Percentiles rank a stretch among this genome's conserved stretches.
phyloP scores from a whole-genome alignment of 192 early-diverging fungal genomes.

The Pilaira anomala region DNA sequence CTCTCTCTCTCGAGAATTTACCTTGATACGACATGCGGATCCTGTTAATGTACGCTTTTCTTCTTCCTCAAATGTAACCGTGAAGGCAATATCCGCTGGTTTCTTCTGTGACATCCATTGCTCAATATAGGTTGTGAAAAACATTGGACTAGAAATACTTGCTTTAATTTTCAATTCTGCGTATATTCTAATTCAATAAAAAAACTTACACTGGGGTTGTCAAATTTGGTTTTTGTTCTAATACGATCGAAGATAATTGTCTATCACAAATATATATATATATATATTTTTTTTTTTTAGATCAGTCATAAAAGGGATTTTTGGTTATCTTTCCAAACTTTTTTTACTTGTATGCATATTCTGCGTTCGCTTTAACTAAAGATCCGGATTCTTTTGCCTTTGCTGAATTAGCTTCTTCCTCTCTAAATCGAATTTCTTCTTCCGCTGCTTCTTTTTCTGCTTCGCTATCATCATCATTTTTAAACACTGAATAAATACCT shows the following conservation, averaged over 20 bases:
- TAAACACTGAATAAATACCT: background rate
- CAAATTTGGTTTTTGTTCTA: background rate
- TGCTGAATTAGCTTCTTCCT: background rate
- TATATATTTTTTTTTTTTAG: background rate
- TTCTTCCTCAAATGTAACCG: background rate
- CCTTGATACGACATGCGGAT: conserved; percentile 18
- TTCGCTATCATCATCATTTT: conserved; percentile 10
- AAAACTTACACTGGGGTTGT: background rate
- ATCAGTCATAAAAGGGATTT: too few species aligned
- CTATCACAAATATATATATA: too few species aligned
- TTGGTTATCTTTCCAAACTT: too few species aligned
- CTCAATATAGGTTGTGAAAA: conserved; percentile 9
- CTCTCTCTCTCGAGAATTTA: background rate
- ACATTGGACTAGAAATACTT: background rate
- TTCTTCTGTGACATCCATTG: conserved; percentile 20
- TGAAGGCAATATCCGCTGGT: background rate
- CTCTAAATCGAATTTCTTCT: conserved; percentile 1
- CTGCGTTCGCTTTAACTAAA: conserved; percentile 13
- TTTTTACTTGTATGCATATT: conserved; percentile 18
- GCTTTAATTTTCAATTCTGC: background rate
- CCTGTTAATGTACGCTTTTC: conserved; percentile 12
- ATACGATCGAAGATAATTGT: conserved; percentile 16
- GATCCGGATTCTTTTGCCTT: conserved; percentile 18
- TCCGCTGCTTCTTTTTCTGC: conserved; percentile 13
- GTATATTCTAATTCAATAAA: too few species aligned